Conservation (phyloP, 805 yeast species). For the Wickerhamiella vanderwaltii region DNA sequence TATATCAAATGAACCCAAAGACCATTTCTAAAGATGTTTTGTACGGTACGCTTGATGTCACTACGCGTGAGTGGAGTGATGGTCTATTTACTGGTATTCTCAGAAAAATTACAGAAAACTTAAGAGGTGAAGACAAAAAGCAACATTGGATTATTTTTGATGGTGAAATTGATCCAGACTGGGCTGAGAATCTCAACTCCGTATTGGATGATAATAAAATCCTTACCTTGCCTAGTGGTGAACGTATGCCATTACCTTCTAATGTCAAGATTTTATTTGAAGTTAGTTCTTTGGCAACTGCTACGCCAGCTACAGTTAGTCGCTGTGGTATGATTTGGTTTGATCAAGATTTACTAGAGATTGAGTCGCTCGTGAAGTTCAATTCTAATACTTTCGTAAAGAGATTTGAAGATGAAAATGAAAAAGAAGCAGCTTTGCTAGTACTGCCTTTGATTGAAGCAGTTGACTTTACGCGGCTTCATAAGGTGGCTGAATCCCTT, state of each 20-base stretch:
- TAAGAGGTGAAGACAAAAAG: conserved; percentile 44
- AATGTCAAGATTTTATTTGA: conserved; percentile 66
- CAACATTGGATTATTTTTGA: conserved; percentile 74
- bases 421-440: neutral
- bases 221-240: conserved; percentile 82
- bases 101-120: conserved; percentile 42
- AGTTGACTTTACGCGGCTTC: conserved; percentile 18
- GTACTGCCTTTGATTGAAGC: neutral
- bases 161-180: conserved; percentile 86
- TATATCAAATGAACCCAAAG: conserved; percentile 58
- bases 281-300: conserved; percentile 47
- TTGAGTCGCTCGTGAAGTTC: conserved; percentile 21
- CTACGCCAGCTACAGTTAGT: conserved; percentile 87
- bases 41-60: conserved; percentile 57
- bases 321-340: conserved; percentile 85
- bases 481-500: conserved; percentile 24
- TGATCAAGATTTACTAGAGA: conserved; percentile 20
- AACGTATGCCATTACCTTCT: conserved; percentile 53
- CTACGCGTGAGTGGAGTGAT: conserved; percentile 87
- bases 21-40: conserved; percentile 52
- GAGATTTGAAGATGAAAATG: neutral
- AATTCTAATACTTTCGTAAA: conserved; percentile 16
- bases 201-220: conserved; percentile 79
- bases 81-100: conserved; percentile 65
- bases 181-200: conserved; percentile 86